Conservation (phyloP, 768 basidiomycete genomes). For the Dioszegia aurantiaca region DNA sequence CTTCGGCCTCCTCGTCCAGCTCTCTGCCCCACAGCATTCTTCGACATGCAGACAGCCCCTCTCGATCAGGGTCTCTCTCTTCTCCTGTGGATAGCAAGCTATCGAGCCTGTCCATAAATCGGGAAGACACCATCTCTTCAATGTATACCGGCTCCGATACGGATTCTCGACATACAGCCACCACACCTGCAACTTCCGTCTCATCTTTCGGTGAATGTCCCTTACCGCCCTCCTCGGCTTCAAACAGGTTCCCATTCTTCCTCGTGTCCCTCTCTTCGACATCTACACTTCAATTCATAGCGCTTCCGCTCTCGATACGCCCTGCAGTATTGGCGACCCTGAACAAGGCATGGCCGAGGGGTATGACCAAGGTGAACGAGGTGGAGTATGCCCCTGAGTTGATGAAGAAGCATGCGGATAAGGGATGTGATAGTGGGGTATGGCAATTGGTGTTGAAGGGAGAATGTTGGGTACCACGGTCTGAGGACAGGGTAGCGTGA, state of each 20-base stretch:
- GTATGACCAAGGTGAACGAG: slow-evolving; percentile 26
- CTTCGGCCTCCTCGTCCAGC: background rate
- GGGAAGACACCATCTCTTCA: background rate
- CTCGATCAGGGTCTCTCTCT: background rate
- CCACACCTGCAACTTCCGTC: slow-evolving; percentile 34
- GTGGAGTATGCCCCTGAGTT: slow-evolving; percentile 42
- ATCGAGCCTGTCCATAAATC: background rate
- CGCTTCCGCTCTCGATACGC: slow-evolving; percentile 35
- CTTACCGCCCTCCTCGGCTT: slow-evolving; percentile 22
- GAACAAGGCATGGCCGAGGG: slow-evolving; percentile 33
- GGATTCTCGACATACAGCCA: slow-evolving; percentile 12
- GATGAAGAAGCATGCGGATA: slow-evolving; percentile 38
- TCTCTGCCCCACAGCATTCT: background rate
- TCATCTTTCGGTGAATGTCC: slow-evolving; percentile 41
- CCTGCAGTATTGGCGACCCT: slow-evolving; percentile 33
- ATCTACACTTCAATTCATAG: slow-evolving; percentile 42
- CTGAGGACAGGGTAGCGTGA: slow-evolving; percentile 40
- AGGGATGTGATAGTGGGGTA: slow-evolving; percentile 42
- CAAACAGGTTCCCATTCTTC: slow-evolving; percentile 37
- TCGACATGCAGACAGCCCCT: background rate
- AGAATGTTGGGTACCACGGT: slow-evolving; percentile 38
- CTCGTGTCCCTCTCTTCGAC: slow-evolving; percentile 35
- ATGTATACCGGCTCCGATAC: slow-evolving; percentile 15
- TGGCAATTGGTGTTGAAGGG: slow-evolving; percentile 42
- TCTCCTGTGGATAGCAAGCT: background rate